phyloP scores from a whole-genome alignment of 306 rosid species.

The Lablab purpureus region DNA sequence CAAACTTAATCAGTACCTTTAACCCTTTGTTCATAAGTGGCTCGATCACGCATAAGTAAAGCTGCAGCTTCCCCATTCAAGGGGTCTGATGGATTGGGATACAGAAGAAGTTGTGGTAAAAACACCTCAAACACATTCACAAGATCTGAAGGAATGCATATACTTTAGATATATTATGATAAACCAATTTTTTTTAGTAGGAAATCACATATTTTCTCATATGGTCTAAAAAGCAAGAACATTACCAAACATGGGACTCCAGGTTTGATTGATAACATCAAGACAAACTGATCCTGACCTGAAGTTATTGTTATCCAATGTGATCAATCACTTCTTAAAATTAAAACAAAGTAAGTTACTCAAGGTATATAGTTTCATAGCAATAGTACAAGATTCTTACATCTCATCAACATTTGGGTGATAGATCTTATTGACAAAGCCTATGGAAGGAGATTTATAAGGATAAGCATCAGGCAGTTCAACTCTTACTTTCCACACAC shows the following conservation, averaged over 20 bases:
- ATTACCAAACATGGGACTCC: conserved; percentile 76
- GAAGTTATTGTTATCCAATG: conserved; percentile 40
- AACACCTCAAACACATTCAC: conserved; percentile 70
- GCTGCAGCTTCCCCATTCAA: conserved; percentile 73
- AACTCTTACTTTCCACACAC: conserved; percentile 70
- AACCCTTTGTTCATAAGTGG: conserved; percentile 61
- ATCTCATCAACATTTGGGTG: conserved; percentile 70
- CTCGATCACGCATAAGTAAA: conserved; percentile 61
- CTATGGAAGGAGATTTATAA: conserved; percentile 68
- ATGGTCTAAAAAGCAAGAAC: conserved; percentile 14
- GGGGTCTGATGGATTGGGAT: conserved; percentile 71
- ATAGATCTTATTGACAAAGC: conserved; percentile 67
- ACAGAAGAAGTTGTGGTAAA: conserved; percentile 67
- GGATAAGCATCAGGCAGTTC: conserved; percentile 72
- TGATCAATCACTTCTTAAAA: conserved; percentile 30
- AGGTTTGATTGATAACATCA: conserved; percentile 70
- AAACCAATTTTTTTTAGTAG: neutral
- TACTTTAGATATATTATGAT: conserved; percentile 28
- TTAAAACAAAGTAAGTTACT: conserved; percentile 17
- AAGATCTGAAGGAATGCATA: conserved; percentile 56
- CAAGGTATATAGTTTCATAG: conserved; percentile 10
- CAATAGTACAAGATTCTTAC: conserved; percentile 49
- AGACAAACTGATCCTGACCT: conserved; percentile 77
- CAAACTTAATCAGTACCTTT: conserved; percentile 52
- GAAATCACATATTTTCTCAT: conserved; percentile 8